These are phyloP conservation scores for Parathielavia appendiculata DNA, from an alignment of 495 filamentous ascomycete species.

Conservation along the genomic window DNA sequence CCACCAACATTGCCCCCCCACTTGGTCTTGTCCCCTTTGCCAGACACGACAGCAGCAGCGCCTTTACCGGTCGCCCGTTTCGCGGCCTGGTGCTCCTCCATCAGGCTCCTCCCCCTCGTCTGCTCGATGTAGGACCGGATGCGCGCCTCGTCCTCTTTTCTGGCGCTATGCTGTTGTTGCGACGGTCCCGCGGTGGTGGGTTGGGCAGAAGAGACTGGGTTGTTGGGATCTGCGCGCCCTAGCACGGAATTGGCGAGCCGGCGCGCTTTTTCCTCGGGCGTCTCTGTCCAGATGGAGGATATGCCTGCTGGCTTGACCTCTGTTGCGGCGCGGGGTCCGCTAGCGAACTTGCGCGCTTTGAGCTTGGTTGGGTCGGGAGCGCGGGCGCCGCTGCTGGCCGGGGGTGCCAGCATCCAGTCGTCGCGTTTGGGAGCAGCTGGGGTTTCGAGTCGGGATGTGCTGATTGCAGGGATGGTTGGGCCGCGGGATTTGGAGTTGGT, in stretches of 20 bases:
- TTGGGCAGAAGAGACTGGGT: neutral
- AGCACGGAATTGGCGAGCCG: conserved; percentile 81
- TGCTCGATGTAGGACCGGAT: conserved; percentile 40
- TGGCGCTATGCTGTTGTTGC: neutral
- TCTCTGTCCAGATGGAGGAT: conserved; percentile 81
- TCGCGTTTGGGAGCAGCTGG: conserved; percentile 53
- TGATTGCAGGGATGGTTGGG: conserved; percentile 14
- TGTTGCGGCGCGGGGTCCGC: conserved; percentile 18
- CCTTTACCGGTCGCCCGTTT: conserved; percentile 14
- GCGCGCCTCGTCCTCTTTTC: conserved; percentile 22
- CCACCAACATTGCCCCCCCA: conserved; percentile 8
- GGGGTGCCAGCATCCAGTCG: conserved; percentile 93
- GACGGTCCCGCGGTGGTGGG: neutral
- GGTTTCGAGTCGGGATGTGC: conserved; percentile 25
- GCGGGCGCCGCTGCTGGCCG: conserved; percentile 56
- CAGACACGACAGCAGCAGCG: neutral
- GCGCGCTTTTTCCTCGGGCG: conserved; percentile 78
- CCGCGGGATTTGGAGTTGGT: conserved; percentile 23
- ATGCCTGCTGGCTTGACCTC: conserved; percentile 48
- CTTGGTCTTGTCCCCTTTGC: conserved; percentile 3
- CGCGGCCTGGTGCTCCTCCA: conserved; percentile 53
- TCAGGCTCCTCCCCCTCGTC: conserved; percentile 57
- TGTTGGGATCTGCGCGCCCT: conserved; percentile 50
- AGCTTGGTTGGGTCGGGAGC: conserved; percentile 77
- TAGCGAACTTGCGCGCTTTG: conserved; percentile 72